Evolutionary conservation across 2,329 filamentous ascomycete species (phyloP), one percentile per base, ranked within the genome.

Genomic region (Bisporella sp.): DNA sequence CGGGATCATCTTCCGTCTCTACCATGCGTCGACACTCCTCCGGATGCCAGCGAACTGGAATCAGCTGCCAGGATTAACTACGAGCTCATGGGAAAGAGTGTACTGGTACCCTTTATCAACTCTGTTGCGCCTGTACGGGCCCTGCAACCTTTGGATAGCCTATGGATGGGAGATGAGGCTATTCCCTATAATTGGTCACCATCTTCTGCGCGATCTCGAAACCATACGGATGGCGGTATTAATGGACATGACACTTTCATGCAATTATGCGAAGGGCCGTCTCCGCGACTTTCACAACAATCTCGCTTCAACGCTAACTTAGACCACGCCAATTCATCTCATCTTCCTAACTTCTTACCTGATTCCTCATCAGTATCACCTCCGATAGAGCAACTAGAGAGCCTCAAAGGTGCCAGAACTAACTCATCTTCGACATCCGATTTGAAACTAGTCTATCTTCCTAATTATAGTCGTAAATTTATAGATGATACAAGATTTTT

Each of bases 21-120:
- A 40, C 77, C 81, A 6, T 74, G 73, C 53, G 69, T 77, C 9
- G 71, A 75, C 5, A 75, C 82, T 0, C 89, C 92, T 5, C 85
- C 85, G 5, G 72, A 81, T 52, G 91, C 93, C 1, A 80, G 84
- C 40, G 80, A 83, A 49, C 74, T 97, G 11, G 86, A 95, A 53
- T 79, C 87, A 46, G 90, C 93, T 21, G 87, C 95, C 29, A 79
- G 80, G 54, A 95, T 96, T 54, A 87, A 96, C 40, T 91, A 92
- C 67, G 93, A 97, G 60, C 74, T 97, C 50, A 97, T 99, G 91
- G 95, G 96, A 62, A 93, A 97, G 66, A 96, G 91, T 4, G 88
- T 97, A 0, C 75, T 97, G 47, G 84, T 96, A 1, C 91, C 92
- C 0, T 99, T 97, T 65, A 76, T 97, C 48, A 92, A 96, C 55